These are phyloP conservation scores for Fagus sylvatica DNA, from an alignment of 306 rosid species.

Conservation along the genomic window DNA sequence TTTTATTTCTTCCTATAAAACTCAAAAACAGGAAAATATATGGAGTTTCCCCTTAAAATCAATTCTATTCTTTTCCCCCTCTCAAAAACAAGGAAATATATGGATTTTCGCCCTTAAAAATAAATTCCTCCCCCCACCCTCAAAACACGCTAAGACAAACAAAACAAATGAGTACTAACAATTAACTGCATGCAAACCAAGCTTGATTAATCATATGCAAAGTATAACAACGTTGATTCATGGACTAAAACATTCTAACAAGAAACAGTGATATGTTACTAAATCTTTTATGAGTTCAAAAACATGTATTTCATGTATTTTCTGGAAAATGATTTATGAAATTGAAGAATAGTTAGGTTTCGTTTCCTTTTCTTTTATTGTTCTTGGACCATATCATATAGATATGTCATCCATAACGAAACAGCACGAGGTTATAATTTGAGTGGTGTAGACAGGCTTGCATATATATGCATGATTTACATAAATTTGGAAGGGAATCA, in stretches of 20 bases:
- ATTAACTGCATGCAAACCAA: background rate
- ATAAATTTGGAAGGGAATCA: background rate
- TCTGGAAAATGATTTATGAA: background rate
- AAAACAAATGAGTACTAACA: background rate
- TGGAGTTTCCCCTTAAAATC: too few species aligned
- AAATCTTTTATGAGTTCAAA: too few species aligned
- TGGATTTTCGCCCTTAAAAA: too few species aligned
- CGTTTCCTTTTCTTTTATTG: background rate
- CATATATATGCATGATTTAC: background rate
- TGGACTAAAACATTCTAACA: background rate
- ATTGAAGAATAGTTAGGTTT: background rate
- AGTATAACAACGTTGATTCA: background rate
- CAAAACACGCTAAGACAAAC: background rate
- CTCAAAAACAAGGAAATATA: too few species aligned
- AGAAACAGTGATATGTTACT: too few species aligned
- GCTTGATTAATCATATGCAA: background rate
- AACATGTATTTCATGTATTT: background rate
- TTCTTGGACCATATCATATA: background rate
- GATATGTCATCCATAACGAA: too few species aligned
- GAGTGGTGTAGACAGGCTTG: too few species aligned
- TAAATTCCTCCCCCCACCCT: too few species aligned
- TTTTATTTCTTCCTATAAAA: too few species aligned
- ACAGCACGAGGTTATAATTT: too few species aligned
- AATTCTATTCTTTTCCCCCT: too few species aligned
- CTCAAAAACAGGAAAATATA: too few species aligned